These are phyloP conservation scores for Botrytis galanthina DNA, from an alignment of 2,329 filamentous ascomycete species.

Conservation along the genomic window DNA sequence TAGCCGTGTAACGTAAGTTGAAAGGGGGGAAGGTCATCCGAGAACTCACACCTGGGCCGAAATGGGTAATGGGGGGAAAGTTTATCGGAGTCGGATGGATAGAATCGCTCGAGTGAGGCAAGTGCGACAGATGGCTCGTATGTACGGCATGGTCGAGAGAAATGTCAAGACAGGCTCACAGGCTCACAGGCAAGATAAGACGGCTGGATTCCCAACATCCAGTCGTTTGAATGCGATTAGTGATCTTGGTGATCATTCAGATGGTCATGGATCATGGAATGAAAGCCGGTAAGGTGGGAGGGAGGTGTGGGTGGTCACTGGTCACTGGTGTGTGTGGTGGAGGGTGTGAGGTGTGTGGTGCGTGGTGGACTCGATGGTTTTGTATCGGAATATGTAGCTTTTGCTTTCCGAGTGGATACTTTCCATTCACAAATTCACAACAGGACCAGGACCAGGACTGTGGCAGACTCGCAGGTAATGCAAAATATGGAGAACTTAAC, in stretches of 20 bases:
- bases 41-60: not conserved
- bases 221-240: not conserved
- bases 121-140: not conserved
- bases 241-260: not conserved
- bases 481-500: not conserved
- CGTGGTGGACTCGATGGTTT: not conserved
- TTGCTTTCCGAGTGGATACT: not conserved
- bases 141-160: too few relatives aligned
- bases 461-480: not conserved
- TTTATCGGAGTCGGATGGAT: not conserved
- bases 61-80: not conserved
- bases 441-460: not conserved
- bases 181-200: not conserved
- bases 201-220: not conserved
- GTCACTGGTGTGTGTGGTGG: too few relatives aligned
- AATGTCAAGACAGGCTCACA: not conserved
- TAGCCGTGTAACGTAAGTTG: not conserved
- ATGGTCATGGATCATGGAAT: not conserved
- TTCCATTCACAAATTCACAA: too few relatives aligned
- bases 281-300: slow-evolving; percentile 6
- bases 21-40: not conserved
- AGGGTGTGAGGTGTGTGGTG: not conserved
- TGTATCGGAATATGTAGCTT: not conserved
- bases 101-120: not conserved
- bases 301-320: too few relatives aligned